These are phyloP conservation scores for Neoboletus brunneissimus DNA, from an alignment of 768 basidiomycete genomes.

Conservation along the genomic window DNA sequence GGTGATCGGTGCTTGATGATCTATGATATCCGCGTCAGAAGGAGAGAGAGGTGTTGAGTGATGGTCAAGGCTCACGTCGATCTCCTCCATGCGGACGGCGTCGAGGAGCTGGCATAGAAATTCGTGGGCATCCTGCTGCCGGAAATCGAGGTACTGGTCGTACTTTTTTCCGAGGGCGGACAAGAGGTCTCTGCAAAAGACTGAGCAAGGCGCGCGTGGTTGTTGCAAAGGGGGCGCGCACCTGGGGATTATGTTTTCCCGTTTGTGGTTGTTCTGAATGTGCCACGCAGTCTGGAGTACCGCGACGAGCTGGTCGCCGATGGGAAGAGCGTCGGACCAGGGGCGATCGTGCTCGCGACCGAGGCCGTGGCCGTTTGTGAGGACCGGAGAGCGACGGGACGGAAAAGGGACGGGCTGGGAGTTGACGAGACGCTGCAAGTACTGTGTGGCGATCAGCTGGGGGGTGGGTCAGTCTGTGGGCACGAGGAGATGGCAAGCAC, in stretches of 20 bases:
- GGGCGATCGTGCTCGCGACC: slow-evolving; percentile 51
- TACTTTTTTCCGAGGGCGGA: slow-evolving; percentile 75
- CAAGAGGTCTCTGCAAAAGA: slow-evolving; percentile 52
- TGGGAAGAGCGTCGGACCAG: slow-evolving; percentile 60
- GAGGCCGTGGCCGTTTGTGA: slow-evolving; percentile 58
- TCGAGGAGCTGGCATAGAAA: slow-evolving; percentile 86
- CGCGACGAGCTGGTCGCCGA: slow-evolving; percentile 65
- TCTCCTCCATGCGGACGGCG: slow-evolving; percentile 92
- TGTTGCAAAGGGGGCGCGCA: slow-evolving; percentile 35
- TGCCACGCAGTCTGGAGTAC: slow-evolving; percentile 65
- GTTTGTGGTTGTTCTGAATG: slow-evolving; percentile 48
- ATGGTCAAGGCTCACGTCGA: slow-evolving; percentile 56
- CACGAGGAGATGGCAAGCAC: slow-evolving; percentile 27
- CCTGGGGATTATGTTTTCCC: slow-evolving; percentile 65
- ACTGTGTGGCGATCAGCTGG: slow-evolving; percentile 65
- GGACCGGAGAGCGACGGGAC: slow-evolving; percentile 58
- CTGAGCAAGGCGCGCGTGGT: neutral
- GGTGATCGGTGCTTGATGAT: slow-evolving; percentile 69
- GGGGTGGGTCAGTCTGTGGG: too few relatives aligned
- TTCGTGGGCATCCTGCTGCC: slow-evolving; percentile 96
- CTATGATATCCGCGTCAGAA: slow-evolving; percentile 37
- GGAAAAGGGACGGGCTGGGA: slow-evolving; percentile 48
- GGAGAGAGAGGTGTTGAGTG: neutral
- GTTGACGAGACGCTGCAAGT: slow-evolving; percentile 55
- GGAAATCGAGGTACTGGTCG: slow-evolving; percentile 92